Base-by-base conservation (phyloP, 805 yeast species). In the Sporopachydermia lactativora region DNA sequence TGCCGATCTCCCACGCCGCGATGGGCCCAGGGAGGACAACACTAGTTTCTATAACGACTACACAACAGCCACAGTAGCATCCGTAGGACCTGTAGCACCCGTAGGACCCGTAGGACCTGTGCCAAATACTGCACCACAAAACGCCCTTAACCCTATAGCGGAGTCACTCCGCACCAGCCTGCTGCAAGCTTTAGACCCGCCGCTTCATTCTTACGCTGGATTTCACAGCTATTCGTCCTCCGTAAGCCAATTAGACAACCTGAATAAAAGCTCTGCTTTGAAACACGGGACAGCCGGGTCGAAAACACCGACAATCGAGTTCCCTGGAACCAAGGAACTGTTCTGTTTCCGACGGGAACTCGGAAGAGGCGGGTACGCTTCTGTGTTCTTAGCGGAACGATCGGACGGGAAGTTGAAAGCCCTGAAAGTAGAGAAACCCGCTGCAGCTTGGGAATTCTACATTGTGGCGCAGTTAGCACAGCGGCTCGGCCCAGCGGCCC, bases 321-420 rank as follows among this genome's bases (percentile, higher is more conserved):
- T 65, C 42, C 57, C 54, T 19, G 60, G 63, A 34, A 68, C 64
- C 4, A 64, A 61, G 18, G 68, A 64, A 34, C 58, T 68, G 3
- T 70, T 56, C 46, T 71, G 73, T 43, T 55, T 78, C 41, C 64
- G 68, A 18, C 60, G 63, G 38, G 72, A 74, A 49, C 58, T 86
- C 8, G 95, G 95, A 0, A 71, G 70, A 50, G 94, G 94, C n/a
- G 92, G 88, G 0, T 78, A 65, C 59, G 94, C 88, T 0, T 66
- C 73, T 2, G 94, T 84, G 0, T 84, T 75, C 52, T 60, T 84
- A 16, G 77, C 81, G 1, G 88, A 81, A 53, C 62, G 68, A 8
- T 58, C 65, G 3, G 67, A 72, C 5, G 84, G 82, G 1, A 52
- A 58, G 1, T 51, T 70, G 24, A 69, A 66, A 39, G 94, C 95